A percentile compares a stretch with the other conserved stretches of the same genome.
Evolutionary conservation across 2,329 filamentous ascomycete species (phyloP).

Genomic region (Pyrenochaeta sp.): DNA sequence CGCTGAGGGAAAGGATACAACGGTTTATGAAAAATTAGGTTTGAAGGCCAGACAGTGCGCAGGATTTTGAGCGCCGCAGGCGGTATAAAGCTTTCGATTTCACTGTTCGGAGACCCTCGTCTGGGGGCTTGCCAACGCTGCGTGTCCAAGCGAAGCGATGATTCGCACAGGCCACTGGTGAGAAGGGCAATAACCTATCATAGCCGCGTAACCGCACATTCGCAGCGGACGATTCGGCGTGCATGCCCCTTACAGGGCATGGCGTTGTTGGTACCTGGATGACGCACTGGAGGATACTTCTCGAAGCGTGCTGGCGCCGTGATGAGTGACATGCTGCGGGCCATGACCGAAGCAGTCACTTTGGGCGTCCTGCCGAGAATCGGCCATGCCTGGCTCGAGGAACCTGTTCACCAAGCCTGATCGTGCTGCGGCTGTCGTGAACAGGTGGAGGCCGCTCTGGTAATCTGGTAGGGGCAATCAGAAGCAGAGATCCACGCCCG

Average conservation of each 20-base stretch:
- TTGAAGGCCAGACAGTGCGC: background rate
- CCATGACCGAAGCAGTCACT: slow-evolving; percentile 10
- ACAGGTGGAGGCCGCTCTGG: slow-evolving; percentile 9
- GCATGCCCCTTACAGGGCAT: slow-evolving; percentile 40
- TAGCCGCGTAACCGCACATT: slow-evolving; percentile 28
- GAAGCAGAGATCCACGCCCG: background rate
- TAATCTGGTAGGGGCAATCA: slow-evolving; percentile 3
- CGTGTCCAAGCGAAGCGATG: slow-evolving; percentile 23
- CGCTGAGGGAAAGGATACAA: background rate
- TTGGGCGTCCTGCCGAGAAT: slow-evolving; percentile 10
- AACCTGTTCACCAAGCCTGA: background rate
- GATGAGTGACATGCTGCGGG: slow-evolving; percentile 23
- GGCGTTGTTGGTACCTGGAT: slow-evolving; percentile 44
- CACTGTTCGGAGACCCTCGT: slow-evolving; percentile 2
- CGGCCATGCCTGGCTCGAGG: slow-evolving; percentile 6
- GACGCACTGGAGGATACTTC: slow-evolving; percentile 32
- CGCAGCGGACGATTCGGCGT: slow-evolving; percentile 20
- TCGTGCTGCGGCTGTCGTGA: slow-evolving; percentile 4
- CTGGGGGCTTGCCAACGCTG: slow-evolving; percentile 9
- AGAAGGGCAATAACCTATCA: slow-evolving; percentile 29
- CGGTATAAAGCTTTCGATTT: background rate
- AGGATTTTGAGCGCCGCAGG: background rate
- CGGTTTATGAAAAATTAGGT: background rate
- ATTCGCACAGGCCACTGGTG: slow-evolving; percentile 22
- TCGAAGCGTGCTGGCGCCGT: slow-evolving; percentile 23